Evolutionary conservation across 352 stramenopile species (phyloP), one percentile per base, ranked within the genome.

Genomic region (Pythium phragmiticola): DNA sequence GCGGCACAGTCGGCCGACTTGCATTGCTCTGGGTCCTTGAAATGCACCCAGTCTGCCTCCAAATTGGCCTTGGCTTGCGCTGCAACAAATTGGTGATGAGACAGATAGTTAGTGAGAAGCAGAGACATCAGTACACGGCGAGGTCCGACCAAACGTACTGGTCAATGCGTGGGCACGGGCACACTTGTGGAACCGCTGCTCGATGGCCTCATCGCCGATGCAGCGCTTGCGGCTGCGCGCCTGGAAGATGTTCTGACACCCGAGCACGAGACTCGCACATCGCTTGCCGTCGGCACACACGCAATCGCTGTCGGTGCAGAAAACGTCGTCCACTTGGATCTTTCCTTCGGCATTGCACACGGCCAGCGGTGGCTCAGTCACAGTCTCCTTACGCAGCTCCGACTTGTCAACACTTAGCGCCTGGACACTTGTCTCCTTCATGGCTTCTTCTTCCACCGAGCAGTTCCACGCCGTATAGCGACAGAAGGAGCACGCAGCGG

Each of bases 281-380:
- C 67, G 54, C 66, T 80, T 77, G 41, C 63, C 76, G 8, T 69
- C 63, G 0, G 70, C 71, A 58, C 86, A 95, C 30, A 61, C 45
- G 36, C 84, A 95, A 46, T 84, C 75, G 50, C 77, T 66, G 46
- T 76, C 64, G 46, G 85, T 77, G 42, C 86, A 95, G 57, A 95
- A 91, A 12, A 94, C 80, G 57, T 95, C 86, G 63, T 93, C 86
- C 33, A 92, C 69, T 65, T 92, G 82, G 50, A 95, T 89, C 12
- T 68, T 62, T 34, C 81, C 79, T 13, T 60, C 51, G 0, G 63
- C 65, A 48, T 90, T 68, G 57, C 86, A 95, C 53, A 95, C 86
- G 28, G 75, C 34, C 6, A 83, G 23, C 4, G 65, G 26, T 23
- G 61, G 17, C 7, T 43, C 34, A 19, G 45, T 36, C 45, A 26